Base-by-base conservation (phyloP, 371 early-diverging fungal species). In the Mortierella sp. region DNA sequence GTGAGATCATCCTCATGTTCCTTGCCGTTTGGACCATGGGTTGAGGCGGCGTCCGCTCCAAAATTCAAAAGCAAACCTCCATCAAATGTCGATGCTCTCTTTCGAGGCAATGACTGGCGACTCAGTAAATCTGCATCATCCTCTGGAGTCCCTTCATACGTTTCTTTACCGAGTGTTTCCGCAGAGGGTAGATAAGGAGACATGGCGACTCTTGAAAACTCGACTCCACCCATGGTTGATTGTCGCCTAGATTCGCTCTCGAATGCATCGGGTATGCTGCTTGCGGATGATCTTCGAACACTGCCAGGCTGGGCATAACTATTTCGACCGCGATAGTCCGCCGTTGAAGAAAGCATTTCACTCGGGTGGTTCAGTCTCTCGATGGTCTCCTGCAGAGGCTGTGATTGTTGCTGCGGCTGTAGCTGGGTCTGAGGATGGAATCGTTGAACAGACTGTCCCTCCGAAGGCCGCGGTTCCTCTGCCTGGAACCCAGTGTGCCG, bases 51-150 rank as follows among this genome's bases (percentile, higher is more conserved):
- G 14, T 66, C 67, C 0, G 26, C 44, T 7, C 44, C 64, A 1
- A 19, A 29, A 21, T 29, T 25, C 25, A 72, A 50, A 6, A 79
- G 51, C 1, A 79, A 64, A 19, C 79, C 79, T 1, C 79, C 79
- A 53, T 79, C 79, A 64, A 79, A 72, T 12, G 79, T 79, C 47
- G 79, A 79, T 12, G 79, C 79, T 21, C 79, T 65, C 62, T 79
- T 79, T n/a, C 79, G 68, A 14, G 73, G 66, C 0, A 64, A 60
- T 7, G 57, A 14, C 16, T 60, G 37, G 37, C 37, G 37, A 37
- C 37, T 9, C 37, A 37, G 37, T 37, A 9, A 37, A 9, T 37
- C 37, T 3, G 37, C 37, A 37, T 37, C 37, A 37, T 37, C 37
- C 37, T 37, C 37, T 37, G 37, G 37, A 37, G 37, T 37, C 37